Evolutionary conservation across 371 early-diverging fungal genomes (phyloP).

Genomic region (Zychaea mexicana): DNA sequence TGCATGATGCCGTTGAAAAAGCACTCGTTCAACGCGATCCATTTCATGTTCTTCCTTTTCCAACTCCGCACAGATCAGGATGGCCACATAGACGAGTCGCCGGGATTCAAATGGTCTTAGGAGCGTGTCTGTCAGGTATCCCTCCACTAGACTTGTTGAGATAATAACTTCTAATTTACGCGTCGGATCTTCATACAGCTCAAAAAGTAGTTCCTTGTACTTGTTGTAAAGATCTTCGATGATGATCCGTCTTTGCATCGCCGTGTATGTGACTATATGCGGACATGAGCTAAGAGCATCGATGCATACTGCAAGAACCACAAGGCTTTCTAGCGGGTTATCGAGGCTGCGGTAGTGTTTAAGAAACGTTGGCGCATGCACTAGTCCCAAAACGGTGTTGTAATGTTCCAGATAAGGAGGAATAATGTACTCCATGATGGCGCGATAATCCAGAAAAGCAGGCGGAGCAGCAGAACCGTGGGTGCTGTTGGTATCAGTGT

Average conservation of each 20-base stretch:
- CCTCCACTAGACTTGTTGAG: background rate
- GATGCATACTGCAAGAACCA: background rate
- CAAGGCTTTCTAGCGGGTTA: background rate
- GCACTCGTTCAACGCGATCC: background rate
- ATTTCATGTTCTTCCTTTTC: background rate
- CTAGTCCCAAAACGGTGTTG: background rate
- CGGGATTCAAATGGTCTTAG: background rate
- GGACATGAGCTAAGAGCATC: background rate
- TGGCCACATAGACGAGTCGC: background rate
- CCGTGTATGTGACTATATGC: background rate
- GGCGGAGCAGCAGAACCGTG: too few species aligned
- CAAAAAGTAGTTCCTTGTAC: background rate
- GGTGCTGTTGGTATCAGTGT: background rate
- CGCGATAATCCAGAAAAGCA: background rate
- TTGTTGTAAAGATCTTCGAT: background rate
- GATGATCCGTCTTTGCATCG: background rate
- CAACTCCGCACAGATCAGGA: background rate
- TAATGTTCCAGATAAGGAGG: background rate
- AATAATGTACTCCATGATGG: background rate
- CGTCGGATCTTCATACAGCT: background rate
- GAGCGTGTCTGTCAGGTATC: background rate
- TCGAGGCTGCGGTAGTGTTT: background rate
- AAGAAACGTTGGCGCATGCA: background rate
- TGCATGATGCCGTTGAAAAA: background rate
- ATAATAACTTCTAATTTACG: background rate